Evolutionary conservation across 441 rosid genomes (phyloP), one percentile per base, ranked within the genome.

Genomic region (Syzygium syzygioides): DNA sequence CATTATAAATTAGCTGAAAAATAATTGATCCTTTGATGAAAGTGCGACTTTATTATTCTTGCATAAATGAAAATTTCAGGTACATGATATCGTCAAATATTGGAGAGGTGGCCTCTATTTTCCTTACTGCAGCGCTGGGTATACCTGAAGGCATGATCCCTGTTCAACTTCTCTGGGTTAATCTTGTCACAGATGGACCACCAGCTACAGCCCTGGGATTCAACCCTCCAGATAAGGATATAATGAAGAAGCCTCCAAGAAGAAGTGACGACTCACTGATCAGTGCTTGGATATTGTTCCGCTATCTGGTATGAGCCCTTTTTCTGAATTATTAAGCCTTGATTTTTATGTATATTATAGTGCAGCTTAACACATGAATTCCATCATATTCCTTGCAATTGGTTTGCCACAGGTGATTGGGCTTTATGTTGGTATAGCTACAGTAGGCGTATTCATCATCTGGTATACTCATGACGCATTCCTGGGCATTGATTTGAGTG

Each of bases 31-130:
- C 52, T 41, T 41, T 13, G 52, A 76, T 41, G 52, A 76, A 23
- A 76, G n/a, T 41, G 28, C 1, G 10, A 55, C 53, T 55, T 62
- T 34, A 85, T 41, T 76, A 32, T 28, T 20, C 7, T 85, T 55
- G 41, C 53, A 2, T 23, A 23, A 28, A 34, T 71, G 30, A 37
- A 87, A 86, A 66, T 71, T 91, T 26, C 90, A 97, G 99, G 98
- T 97, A 97, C 93, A 97, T 97, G 99, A 97, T 97, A 91, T 97
- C 99, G 80, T 97, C 99, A 90, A 97, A 97, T 89, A 97, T 97
- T 6, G 99, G 99, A 6, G 99, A 97, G 94, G 99, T 97, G 88
- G 99, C 98, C 32, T 97, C 97, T 6, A 97, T 97, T 91, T 96
- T 97, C 90, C 92, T 97, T 88, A 97, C 99, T 19, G 97, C 99